Conservation (phyloP, 1,284 basidiomycete species). For the Apiotrichum sp. region DNA sequence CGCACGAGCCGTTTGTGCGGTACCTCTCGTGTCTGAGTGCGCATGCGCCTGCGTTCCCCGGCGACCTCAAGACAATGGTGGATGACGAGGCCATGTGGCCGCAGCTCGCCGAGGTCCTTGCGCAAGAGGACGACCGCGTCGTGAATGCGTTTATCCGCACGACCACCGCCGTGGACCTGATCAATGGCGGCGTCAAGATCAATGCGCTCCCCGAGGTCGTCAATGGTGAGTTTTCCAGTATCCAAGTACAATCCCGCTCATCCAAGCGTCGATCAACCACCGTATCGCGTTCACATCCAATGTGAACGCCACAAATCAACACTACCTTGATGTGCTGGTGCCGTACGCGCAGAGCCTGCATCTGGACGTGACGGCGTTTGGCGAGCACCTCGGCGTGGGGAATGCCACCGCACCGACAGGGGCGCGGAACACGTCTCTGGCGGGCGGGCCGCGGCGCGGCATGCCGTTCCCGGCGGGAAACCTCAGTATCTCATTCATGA, state of each 20-base stretch:
- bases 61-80: constrained; percentile 30
- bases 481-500: constrained; percentile 7
- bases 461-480: constrained; percentile 1
- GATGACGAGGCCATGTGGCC: constrained; percentile 41
- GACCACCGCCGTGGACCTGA: constrained; percentile 40
- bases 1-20: constrained; percentile 44
- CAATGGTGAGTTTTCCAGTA: constrained; percentile 26
- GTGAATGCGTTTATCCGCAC: constrained; percentile 41
- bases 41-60: constrained; percentile 42
- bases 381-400: constrained; percentile 4
- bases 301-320: constrained; percentile 42
- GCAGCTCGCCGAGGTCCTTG: constrained; percentile 41
- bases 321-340: constrained; percentile 36
- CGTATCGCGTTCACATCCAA: constrained; percentile 49
- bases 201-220: constrained; percentile 46
- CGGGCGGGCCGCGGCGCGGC: neutral
- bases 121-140: constrained; percentile 18
- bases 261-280: constrained; percentile 45
- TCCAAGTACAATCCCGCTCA: neutral
- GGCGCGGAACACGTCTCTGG: neutral
- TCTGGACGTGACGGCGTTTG: constrained; percentile 39
- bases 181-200: constrained; percentile 44
- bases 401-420: constrained; percentile 11
- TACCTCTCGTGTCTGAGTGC: constrained; percentile 50
- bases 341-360: constrained; percentile 44